Conservation (phyloP, 1,139 yeast species). For the Debaryomycetaceae sp. region DNA sequence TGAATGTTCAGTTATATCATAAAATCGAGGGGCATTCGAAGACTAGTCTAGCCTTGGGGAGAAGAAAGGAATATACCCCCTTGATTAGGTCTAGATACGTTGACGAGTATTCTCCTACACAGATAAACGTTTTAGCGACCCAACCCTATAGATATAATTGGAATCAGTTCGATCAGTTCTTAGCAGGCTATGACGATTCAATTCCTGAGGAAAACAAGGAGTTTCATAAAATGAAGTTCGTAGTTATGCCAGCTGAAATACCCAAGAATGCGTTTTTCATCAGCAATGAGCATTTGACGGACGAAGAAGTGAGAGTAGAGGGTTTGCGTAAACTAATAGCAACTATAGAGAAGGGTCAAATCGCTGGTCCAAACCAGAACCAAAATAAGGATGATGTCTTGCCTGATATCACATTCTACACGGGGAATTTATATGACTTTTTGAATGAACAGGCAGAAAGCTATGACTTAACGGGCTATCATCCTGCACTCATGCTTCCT, state of each 20-base stretch:
- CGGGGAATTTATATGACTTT: constrained; percentile 76
- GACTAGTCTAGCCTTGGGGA: constrained; percentile 21
- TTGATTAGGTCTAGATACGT: constrained; percentile 78
- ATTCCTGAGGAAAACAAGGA: constrained; percentile 53
- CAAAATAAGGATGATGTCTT: constrained; percentile 48
- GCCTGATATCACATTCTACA: constrained; percentile 82
- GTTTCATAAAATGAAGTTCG: constrained; percentile 74
- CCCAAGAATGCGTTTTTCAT: constrained; percentile 53
- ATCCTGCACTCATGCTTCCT: constrained; percentile 33
- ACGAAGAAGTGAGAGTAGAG: constrained; percentile 84
- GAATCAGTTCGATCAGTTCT: constrained; percentile 85
- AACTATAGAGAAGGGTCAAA: constrained; percentile 59
- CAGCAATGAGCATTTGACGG: constrained; percentile 60
- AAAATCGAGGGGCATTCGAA: constrained; percentile 17
- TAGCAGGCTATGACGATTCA: constrained; percentile 87
- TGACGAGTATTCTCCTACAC: constrained; percentile 56
- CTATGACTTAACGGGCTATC: constrained; percentile 34
- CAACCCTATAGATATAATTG: constrained; percentile 66
- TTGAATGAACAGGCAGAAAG: constrained; percentile 37
- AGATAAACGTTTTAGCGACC: constrained; percentile 52
- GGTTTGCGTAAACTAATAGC: constrained; percentile 75
- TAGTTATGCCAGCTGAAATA: constrained; percentile 70
- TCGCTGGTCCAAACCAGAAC: constrained; percentile 41
- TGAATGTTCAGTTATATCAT: constrained; percentile 74
- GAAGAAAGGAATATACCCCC: constrained; percentile 37